These are phyloP conservation scores for Talaromyces pinophilus DNA, from an alignment of 2,329 filamentous ascomycete species.

Conservation along the genomic window DNA sequence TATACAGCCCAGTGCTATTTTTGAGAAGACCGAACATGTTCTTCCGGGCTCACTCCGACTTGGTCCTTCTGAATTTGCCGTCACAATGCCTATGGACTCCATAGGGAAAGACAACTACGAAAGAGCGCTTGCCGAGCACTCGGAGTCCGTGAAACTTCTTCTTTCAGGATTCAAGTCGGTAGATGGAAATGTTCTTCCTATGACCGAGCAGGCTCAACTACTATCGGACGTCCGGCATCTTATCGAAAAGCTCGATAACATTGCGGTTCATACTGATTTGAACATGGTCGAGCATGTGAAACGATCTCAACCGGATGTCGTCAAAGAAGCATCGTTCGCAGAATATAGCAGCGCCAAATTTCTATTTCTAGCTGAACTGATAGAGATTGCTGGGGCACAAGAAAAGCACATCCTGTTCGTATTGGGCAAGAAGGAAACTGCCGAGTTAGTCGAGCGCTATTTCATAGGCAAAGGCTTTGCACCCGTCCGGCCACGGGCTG, in stretches of 20 bases:
- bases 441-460: constrained; percentile 46
- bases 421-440: constrained; percentile 38
- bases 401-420: constrained; percentile 46
- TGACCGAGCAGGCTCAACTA: constrained; percentile 31
- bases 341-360: constrained; percentile 53
- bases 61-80: constrained; percentile 43
- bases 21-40: constrained; percentile 30
- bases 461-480: constrained; percentile 44
- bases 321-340: constrained; percentile 47
- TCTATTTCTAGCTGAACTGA: constrained; percentile 45
- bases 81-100: constrained; percentile 47
- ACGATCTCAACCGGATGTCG: constrained; percentile 35
- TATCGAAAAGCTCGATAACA: constrained; percentile 44
- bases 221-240: constrained; percentile 38
- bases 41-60: constrained; percentile 38
- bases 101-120: constrained; percentile 48
- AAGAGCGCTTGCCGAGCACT: constrained; percentile 33
- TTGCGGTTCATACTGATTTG: constrained; percentile 48
- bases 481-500: constrained; percentile 34
- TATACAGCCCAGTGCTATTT: constrained; percentile 42
- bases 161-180: constrained; percentile 28
- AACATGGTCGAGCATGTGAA: constrained; percentile 45
- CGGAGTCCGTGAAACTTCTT: constrained; percentile 35
- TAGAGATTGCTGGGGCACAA: constrained; percentile 37
- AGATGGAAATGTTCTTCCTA: constrained; percentile 21